Evolutionary conservation across 1,139 yeast species (phyloP), one percentile per base, ranked within the genome.

Genomic region (Hanseniaspora uvarum): DNA sequence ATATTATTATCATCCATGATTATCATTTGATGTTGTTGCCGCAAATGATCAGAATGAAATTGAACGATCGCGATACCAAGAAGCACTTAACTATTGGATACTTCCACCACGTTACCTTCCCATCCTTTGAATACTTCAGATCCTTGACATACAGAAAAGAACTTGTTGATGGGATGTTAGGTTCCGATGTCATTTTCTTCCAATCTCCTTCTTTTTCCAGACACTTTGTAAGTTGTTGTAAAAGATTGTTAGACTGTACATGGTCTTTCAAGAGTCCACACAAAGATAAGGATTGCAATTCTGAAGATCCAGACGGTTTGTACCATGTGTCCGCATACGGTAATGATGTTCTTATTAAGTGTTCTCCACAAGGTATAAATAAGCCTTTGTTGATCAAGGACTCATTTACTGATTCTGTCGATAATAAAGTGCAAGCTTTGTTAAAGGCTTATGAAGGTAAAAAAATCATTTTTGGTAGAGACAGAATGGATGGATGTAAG

Each of bases 1-100:
- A 92, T 66, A 77, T 94, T 51, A 84, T 92, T 58, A 87, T 96
- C 95, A 77, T 92, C 58, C 97, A 92, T 70, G 98, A 92, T 70
- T 89, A 88, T 70, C 88, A 92, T 63, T 72, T 92, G 58, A 69
- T 89, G 60, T 70, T 92, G 55, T 72, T 92, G 56, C 98, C 98
- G 1, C 95, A 86, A 63, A 73, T 92, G 68, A 71, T 92, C 58
- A 77, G 95, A 61, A 82, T 83, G 87, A 81, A 80, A 62, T 73
- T 85, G 55, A 92, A 58, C 48, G 24, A 21, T 14, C 23, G 41
- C 5, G 7, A 11, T 12, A 19, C 30, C 8, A 21, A 40, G 12
- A 24, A 21, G 11, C 56, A 54, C 33, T 46, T 62, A n/a, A 75
- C 75, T 60, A 85, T 92, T 60, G 95, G 94, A 6, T 78, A 86